Conservation (phyloP, 805 yeast genomes). For the Saccharomycopsis olivae region DNA sequence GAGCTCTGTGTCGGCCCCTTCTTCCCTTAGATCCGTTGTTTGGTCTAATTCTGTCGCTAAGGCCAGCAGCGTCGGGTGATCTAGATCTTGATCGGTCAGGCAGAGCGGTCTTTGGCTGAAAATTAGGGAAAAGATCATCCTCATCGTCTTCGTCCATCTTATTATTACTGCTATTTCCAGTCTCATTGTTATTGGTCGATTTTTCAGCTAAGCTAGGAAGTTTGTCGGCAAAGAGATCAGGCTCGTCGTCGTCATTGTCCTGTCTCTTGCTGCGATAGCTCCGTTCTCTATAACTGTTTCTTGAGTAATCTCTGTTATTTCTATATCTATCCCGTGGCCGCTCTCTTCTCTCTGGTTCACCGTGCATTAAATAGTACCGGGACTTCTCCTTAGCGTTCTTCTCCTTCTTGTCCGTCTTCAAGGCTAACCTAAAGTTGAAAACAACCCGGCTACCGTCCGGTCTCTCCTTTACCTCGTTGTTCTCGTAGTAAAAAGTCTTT, state of each 20-base stretch:
- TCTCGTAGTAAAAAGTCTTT: slow-evolving; percentile 21
- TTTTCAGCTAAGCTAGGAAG: slow-evolving; percentile 22
- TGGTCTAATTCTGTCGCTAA: not conserved
- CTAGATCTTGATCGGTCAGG: slow-evolving; percentile 5
- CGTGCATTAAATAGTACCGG: slow-evolving; percentile 56
- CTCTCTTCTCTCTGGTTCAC: slow-evolving; percentile 45
- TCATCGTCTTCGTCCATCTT: slow-evolving; percentile 18
- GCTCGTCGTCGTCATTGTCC: slow-evolving; percentile 21
- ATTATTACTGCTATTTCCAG: slow-evolving; percentile 6
- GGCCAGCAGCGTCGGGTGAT: not conserved
- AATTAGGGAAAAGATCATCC: slow-evolving; percentile 30
- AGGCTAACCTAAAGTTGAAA: slow-evolving; percentile 39
- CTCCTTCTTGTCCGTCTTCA: slow-evolving; percentile 44
- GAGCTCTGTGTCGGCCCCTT: slow-evolving; percentile 2
- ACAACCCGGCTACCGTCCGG: slow-evolving; percentile 25
- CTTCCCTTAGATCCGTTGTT: not conserved
- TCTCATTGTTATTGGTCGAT: not conserved
- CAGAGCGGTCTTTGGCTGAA: slow-evolving; percentile 8
- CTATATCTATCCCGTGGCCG: slow-evolving; percentile 18
- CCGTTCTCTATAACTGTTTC: not conserved
- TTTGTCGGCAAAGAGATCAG: slow-evolving; percentile 29
- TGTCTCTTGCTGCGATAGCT: not conserved
- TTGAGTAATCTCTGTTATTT: slow-evolving; percentile 14
- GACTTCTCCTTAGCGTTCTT: slow-evolving; percentile 47
- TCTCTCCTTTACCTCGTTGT: slow-evolving; percentile 12